Evolutionary conservation across 768 basidiomycete species (phyloP).

Genomic region (Tulasnella sp.): DNA sequence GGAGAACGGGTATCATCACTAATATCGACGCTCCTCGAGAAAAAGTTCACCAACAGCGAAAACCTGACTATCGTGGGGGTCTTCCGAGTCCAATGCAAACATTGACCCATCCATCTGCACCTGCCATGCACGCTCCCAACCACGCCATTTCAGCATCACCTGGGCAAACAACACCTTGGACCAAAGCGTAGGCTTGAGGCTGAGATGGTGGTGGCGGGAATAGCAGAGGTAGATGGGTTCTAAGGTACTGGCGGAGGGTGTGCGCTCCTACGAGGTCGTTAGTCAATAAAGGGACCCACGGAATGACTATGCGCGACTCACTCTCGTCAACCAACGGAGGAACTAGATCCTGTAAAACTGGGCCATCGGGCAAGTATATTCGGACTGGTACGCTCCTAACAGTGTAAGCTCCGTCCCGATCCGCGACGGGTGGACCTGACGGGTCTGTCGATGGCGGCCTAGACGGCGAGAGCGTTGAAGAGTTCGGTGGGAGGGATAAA

Average conservation of each 20-base stretch:
- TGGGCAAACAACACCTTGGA: constrained; percentile 85
- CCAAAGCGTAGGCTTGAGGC: constrained; percentile 69
- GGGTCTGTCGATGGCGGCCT: constrained; percentile 70
- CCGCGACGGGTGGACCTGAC: constrained; percentile 46
- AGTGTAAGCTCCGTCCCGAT: constrained; percentile 83
- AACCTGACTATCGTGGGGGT: constrained; percentile 5
- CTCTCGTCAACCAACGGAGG: constrained; percentile 80
- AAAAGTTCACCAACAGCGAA: not conserved
- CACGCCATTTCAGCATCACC: constrained; percentile 89
- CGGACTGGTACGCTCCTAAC: constrained; percentile 88
- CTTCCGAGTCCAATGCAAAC: constrained; percentile 70
- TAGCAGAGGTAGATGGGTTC: constrained; percentile 75
- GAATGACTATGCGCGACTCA: constrained; percentile 45
- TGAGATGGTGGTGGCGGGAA: constrained; percentile 62
- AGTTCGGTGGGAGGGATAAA: constrained; percentile 54
- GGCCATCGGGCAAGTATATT: constrained; percentile 87
- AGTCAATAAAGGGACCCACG: constrained; percentile 5
- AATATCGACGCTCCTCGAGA: not conserved
- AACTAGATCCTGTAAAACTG: constrained; percentile 87
- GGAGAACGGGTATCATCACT: not conserved
- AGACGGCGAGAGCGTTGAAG: constrained; percentile 43
- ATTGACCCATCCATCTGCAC: constrained; percentile 95
- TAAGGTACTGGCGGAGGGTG: constrained; percentile 70
- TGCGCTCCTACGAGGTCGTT: constrained; percentile 56
- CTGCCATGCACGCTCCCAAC: constrained; percentile 89